Conservation (phyloP, 108 stramenopile genomes). For the Skeletonema tropicum region DNA sequence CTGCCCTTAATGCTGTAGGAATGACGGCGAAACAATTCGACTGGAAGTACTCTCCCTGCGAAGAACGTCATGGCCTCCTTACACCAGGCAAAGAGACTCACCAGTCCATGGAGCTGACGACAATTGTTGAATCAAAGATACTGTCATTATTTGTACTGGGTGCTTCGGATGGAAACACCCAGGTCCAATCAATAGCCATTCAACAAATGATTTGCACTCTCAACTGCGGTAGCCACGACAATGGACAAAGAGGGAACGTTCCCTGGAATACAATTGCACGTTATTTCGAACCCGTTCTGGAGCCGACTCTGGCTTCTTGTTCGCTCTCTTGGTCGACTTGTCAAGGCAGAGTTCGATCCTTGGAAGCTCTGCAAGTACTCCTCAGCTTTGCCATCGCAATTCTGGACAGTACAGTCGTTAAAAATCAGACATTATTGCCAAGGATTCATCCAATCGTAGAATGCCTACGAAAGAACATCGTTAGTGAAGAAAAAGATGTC, state of each 20-base stretch:
- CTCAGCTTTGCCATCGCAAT: constrained; percentile 30
- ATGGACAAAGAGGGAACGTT: not conserved
- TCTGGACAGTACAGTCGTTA: not conserved
- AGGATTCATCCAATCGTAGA: constrained; percentile 5
- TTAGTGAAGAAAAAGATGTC: constrained; percentile 42
- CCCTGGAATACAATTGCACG: constrained; percentile 8
- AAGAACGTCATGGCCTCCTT: too few species aligned
- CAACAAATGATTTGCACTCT: constrained; percentile 11
- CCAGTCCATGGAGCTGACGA: constrained; percentile 8
- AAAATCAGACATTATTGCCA: not conserved
- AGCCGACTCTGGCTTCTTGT: constrained; percentile 18
- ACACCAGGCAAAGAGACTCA: not conserved
- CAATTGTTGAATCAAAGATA: constrained; percentile 17
- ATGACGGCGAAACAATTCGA: constrained; percentile 17
- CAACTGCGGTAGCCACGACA: not conserved
- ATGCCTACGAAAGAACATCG: constrained; percentile 27
- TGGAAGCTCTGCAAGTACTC: constrained; percentile 42
- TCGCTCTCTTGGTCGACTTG: constrained; percentile 20
- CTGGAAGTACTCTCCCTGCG: constrained; percentile 24
- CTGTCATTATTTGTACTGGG: constrained; percentile 38
- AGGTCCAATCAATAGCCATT: constrained; percentile 24
- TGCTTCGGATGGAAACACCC: constrained; percentile 24
- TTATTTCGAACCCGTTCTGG: constrained; percentile 32
- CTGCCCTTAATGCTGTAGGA: constrained; percentile 22
- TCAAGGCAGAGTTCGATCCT: constrained; percentile 31